Base-by-base conservation (phyloP, 129 eudicot genomes). In the Chrysanthemum seticuspe region DNA sequence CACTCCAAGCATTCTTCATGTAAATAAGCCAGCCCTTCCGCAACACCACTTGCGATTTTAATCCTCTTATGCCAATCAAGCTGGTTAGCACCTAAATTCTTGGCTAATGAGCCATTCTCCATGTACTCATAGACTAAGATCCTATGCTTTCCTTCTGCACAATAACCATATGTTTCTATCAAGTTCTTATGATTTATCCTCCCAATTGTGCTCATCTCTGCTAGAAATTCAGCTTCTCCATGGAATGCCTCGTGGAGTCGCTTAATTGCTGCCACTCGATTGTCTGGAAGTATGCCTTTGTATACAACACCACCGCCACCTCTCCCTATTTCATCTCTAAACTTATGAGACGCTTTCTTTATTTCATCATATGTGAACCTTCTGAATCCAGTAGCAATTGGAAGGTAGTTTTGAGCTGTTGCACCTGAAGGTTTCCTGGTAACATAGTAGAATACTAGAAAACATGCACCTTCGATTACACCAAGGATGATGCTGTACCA, bases 1-100 rank as follows among this genome's bases (percentile, higher is more conserved):
- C 85, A 80, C 62, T 84, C 85, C 73, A 77, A 77, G 54, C 85
- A 84, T 54, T 84, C 88, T 81, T 84, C 88, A 45, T 80, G 88
- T 65, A 84, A 71, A 74, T 84, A 84, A 49, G 88, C 81, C 2
- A 84, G 65, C 60, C 88, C 85, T 77, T 76, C 80, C 1, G 88
- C 82, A 0, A 56, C 68, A 7, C 83, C 83, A 5, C 71, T 65
- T 2, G 83, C 83, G 11, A 84, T 84, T 40, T 60, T 64, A 4
- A 69, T 40, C 51, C 77, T 74, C 48, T 77, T 76, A 9, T 60
- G 66, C 85, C 85, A 84, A 66, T 66, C 75, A 27, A 84, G 81
- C 13, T 56, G 21, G 6, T 53, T 55, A 3, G 69, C 49, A 54
- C 40, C 8, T 5, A 84, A 74, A 57, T 27, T 61, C n/a, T 9